Evolutionary conservation across 345 rosid genomes (phyloP).

Genomic region (Stellera chamaejasme): DNA sequence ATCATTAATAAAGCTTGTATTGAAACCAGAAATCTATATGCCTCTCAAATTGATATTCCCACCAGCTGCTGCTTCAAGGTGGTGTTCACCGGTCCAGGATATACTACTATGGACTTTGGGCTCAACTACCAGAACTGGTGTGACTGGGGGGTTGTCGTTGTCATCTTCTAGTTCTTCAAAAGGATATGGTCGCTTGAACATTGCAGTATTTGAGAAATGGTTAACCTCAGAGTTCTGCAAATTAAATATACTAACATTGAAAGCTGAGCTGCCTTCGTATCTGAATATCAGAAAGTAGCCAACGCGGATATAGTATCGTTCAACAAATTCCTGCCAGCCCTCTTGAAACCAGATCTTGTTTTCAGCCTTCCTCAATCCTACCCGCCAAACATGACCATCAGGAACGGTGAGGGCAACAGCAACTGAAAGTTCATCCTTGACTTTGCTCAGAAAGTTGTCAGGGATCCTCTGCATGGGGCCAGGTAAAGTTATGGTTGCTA

Average conservation of each 20-base stretch:
- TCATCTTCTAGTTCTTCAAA: slow-evolving; percentile 75
- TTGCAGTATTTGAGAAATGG: slow-evolving; percentile 37
- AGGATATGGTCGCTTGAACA: slow-evolving; percentile 36
- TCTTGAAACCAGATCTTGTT: slow-evolving; percentile 73
- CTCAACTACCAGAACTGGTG: slow-evolving; percentile 46
- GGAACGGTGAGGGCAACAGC: slow-evolving; percentile 72
- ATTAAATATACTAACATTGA: slow-evolving; percentile 67
- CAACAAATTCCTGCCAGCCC: slow-evolving; percentile 83
- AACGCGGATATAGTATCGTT: slow-evolving; percentile 56
- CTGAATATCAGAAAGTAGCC: slow-evolving; percentile 76
- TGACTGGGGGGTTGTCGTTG: slow-evolving; percentile 38
- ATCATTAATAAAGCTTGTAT: slow-evolving; percentile 15
- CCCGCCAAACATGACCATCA: slow-evolving; percentile 63
- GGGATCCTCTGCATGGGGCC: slow-evolving; percentile 74
- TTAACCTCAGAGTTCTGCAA: slow-evolving; percentile 62
- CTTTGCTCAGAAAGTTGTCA: slow-evolving; percentile 63
- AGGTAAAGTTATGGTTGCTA: slow-evolving; percentile 12
- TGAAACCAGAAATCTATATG: slow-evolving; percentile 16
- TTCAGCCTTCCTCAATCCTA: slow-evolving; percentile 64
- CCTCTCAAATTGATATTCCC: slow-evolving; percentile 17
- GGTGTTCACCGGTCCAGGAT: slow-evolving; percentile 31
- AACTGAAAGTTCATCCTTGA: slow-evolving; percentile 61
- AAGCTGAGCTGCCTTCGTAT: slow-evolving; percentile 79
- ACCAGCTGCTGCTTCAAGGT: slow-evolving; percentile 20
- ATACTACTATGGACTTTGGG: slow-evolving; percentile 24